Evolutionary conservation across 768 basidiomycete species (phyloP).

Genomic region (Russula abietina): DNA sequence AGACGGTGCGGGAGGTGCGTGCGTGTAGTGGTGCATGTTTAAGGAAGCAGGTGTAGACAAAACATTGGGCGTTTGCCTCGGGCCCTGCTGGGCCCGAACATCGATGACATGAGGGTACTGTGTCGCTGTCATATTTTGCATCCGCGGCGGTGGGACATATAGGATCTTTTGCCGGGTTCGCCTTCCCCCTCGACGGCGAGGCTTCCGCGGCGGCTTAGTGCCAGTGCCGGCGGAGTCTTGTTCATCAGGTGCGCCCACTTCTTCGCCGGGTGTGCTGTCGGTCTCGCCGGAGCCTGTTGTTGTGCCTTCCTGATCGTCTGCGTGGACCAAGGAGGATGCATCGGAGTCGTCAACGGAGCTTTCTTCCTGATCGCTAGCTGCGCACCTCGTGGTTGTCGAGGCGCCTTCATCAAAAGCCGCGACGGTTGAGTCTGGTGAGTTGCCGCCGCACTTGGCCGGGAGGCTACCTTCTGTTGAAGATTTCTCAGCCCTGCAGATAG

Average conservation of each 20-base stretch:
- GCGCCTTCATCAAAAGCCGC: neutral
- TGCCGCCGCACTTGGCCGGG: neutral
- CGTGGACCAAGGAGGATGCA: constrained; percentile 5
- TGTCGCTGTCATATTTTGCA: neutral
- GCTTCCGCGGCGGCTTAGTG: neutral
- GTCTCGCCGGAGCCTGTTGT: neutral
- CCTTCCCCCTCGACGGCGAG: constrained; percentile 7
- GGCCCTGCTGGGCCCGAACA: neutral
- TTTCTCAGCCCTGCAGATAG: neutral
- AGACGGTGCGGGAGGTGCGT: neutral
- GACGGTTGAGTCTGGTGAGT: neutral
- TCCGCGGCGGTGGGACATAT: constrained; percentile 17
- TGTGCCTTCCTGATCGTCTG: constrained; percentile 12
- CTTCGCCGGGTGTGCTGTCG: constrained; percentile 1
- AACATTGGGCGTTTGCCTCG: neutral
- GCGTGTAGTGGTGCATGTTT: neutral
- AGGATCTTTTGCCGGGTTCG: constrained; percentile 7
- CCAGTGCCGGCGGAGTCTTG: neutral
- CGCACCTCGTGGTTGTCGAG: constrained; percentile 13
- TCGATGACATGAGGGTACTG: neutral
- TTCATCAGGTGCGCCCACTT: neutral
- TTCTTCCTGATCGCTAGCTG: neutral
- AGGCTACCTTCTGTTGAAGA: neutral
- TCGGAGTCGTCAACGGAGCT: constrained; percentile 9
- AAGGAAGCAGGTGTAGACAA: neutral